phyloP scores from a whole-genome alignment of 2,329 filamentous ascomycete species.

The Decorospora gaudefroyi region DNA sequence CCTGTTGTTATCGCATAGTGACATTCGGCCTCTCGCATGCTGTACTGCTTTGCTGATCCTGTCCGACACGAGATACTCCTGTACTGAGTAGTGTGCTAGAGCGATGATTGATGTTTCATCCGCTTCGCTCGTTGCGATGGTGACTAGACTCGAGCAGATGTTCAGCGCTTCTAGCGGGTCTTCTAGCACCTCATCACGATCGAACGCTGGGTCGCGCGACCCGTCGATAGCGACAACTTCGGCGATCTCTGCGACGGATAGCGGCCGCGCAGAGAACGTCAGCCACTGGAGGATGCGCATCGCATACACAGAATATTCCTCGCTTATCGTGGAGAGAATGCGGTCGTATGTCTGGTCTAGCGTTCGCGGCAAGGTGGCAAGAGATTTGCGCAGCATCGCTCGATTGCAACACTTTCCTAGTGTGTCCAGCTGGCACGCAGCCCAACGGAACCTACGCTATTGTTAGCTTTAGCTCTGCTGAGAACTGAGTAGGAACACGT shows the following conservation, averaged over 20 bases:
- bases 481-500: not conserved
- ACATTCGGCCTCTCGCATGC: not conserved
- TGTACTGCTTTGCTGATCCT: not conserved
- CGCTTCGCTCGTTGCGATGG: constrained; percentile 12
- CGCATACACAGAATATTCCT: constrained; percentile 23
- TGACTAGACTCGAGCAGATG: constrained; percentile 43
- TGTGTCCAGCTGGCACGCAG: constrained; percentile 31
- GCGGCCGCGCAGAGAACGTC: constrained; percentile 25
- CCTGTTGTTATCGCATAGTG: too few species aligned
- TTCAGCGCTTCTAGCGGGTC: constrained; percentile 39
- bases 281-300: constrained; percentile 34
- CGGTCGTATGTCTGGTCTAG: constrained; percentile 37
- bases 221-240: constrained; percentile 36
- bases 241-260: constrained; percentile 28
- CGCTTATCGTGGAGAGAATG: constrained; percentile 28
- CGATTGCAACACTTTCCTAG: constrained; percentile 28
- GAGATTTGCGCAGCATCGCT: constrained; percentile 20
- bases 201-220: constrained; percentile 33
- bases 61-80: not conserved
- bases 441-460: constrained; percentile 33
- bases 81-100: not conserved
- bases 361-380: constrained; percentile 28
- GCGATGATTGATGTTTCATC: not conserved
- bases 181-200: constrained; percentile 41
- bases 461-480: constrained; percentile 10